Conservation (phyloP, 495 filamentous ascomycete genomes). For the Penicillium nucicola region DNA sequence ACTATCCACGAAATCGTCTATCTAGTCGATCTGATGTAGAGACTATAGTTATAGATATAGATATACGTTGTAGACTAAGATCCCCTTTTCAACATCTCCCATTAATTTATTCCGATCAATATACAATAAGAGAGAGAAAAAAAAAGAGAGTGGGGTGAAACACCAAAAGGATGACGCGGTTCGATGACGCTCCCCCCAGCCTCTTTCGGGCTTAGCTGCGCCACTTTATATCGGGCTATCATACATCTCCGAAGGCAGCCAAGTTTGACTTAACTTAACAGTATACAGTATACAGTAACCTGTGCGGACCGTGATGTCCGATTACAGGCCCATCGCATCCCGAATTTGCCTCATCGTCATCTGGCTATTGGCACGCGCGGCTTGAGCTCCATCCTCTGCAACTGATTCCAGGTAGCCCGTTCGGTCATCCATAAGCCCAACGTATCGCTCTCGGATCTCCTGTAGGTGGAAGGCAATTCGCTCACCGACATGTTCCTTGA, state of each 20-base stretch:
- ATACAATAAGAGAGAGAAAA: too few species aligned
- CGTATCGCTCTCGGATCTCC: constrained; percentile 60
- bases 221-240: too few species aligned
- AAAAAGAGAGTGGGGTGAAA: too few species aligned
- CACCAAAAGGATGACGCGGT: constrained; percentile 18
- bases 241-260: too few species aligned
- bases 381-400: constrained; percentile 54
- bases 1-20: too few species aligned
- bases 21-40: too few species aligned
- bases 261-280: too few species aligned
- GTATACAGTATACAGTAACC: too few species aligned
- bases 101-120: too few species aligned
- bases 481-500: constrained; percentile 64
- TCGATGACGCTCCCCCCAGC: constrained; percentile 13
- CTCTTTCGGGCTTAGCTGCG: background rate
- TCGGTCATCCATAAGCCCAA: constrained; percentile 45
- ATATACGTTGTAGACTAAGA: too few species aligned
- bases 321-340: constrained; percentile 57
- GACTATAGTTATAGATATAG: too few species aligned
- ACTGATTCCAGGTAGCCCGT: constrained; percentile 56
- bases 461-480: constrained; percentile 53
- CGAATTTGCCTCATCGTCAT: constrained; percentile 65
- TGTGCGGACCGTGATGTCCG: background rate
- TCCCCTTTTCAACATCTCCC: too few species aligned
- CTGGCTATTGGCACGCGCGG: constrained; percentile 62